A percentile compares a stretch with the other conserved stretches of the same genome.
Evolutionary conservation across 2,329 filamentous ascomycete genomes (phyloP).

Genomic region (Sporothrix sp.): DNA sequence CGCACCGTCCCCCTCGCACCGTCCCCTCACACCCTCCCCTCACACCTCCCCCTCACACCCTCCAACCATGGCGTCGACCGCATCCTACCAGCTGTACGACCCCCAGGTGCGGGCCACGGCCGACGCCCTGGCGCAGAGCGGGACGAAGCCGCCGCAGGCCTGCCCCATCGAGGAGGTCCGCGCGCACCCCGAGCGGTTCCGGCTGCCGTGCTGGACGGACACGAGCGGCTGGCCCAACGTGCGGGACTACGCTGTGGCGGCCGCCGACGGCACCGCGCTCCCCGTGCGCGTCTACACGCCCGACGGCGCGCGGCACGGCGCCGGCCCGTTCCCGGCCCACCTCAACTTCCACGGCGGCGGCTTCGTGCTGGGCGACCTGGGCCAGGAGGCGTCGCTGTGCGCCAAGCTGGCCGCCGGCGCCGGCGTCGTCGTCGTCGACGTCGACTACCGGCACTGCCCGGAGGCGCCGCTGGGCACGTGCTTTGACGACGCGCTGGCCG

Average conservation of each 20-base stretch:
- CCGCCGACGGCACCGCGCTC: conserved; percentile 9
- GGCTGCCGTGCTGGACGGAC: conserved; percentile 4
- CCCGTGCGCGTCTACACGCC: conserved; percentile 14
- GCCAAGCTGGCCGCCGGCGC: conserved; percentile 29
- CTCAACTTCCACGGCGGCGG: conserved; percentile 25
- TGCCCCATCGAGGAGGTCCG: conserved; percentile 10
- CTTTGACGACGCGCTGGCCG: conserved; percentile 27
- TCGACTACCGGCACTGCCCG: conserved; percentile 32
- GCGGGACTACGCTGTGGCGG: conserved; percentile 4
- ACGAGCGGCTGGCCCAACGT: conserved; percentile 3
- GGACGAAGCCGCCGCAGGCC: too few relatives aligned
- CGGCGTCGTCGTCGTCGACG: conserved; percentile 30
- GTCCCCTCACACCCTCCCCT: too few relatives aligned
- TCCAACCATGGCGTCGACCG: too few relatives aligned
- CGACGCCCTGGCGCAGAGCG: too few relatives aligned
- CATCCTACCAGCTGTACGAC: too few relatives aligned
- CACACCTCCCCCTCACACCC: too few relatives aligned
- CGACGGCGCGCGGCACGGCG: conserved; percentile 5
- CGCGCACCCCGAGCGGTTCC: conserved; percentile 9
- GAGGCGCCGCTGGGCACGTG: conserved; percentile 28
- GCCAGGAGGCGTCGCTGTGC: conserved; percentile 26
- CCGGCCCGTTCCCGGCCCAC: conserved; percentile 14
- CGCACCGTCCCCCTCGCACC: too few relatives aligned
- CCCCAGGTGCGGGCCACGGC: too few relatives aligned
- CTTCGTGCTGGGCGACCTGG: conserved; percentile 28